Evolutionary conservation across 2,329 filamentous ascomycete species (phyloP), one percentile per base, ranked within the genome.

Genomic region (Colletotrichum magnum): DNA sequence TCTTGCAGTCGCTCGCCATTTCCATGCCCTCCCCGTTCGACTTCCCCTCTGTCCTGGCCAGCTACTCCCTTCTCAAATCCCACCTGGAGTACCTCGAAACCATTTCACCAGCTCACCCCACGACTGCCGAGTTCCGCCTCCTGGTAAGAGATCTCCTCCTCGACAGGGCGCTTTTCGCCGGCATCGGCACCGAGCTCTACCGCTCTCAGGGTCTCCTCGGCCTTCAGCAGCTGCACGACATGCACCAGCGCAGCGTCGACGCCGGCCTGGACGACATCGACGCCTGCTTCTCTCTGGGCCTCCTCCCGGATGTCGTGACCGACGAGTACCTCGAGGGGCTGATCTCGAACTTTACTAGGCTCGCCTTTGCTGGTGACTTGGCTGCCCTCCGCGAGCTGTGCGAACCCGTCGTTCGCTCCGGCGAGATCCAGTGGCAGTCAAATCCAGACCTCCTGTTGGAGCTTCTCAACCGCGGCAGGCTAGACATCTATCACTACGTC

Each of bases 1-100:
- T 84, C 59, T 78, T 81, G 52, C 79, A 78, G 50, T 81, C 79
- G 28, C 76, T 84, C 16, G 82, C 80, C n/a, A 79, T 80, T 43
- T 82, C 79, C 68, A 79, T 84, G 28, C 58, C 64, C 5, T 59
- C 71, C 6, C 66, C 70, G 1, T 70, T 76, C 9, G 69, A 73
- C 24, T 74, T 78, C 13, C 48, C 67, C 45, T 72, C 73, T 4
- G 47, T 78, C 4, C 69, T 78, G 16, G 57, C 56, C 3, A 71
- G 74, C 58, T 78, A 78, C 32, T 68, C 74, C 21, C 58, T 45
- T 18, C 69, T 78, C 24, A 75, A 75, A 48, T 26, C 61, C 32
- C 70, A 74, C 50, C 54, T 73, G 26, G 57, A 70, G 3, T 13
- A 41, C 9, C 64, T 76, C 1, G 64, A 66, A 51, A 51, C 26